phyloP scores from a whole-genome alignment of 2,329 filamentous ascomycete genomes.

The Metarhizium album region DNA sequence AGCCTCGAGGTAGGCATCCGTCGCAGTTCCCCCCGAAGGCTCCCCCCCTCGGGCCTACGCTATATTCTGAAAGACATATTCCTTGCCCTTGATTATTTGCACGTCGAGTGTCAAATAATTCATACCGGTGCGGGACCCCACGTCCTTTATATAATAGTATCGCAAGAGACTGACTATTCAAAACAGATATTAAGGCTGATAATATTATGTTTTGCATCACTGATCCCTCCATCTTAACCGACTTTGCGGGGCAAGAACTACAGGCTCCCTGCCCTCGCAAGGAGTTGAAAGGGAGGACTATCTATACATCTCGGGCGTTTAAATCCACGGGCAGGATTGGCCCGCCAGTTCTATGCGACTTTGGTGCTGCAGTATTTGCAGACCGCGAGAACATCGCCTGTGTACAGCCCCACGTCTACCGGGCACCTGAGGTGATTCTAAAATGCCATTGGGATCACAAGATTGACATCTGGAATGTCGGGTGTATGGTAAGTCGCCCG shows the following conservation, averaged over 20 bases:
- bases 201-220: constrained; percentile 34
- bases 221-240: constrained; percentile 12
- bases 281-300: constrained; percentile 24
- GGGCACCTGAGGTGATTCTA: constrained; percentile 36
- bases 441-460: constrained; percentile 32
- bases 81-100: constrained; percentile 33
- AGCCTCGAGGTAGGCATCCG: constrained; percentile 27
- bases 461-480: constrained; percentile 42
- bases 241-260: constrained; percentile 29
- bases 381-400: constrained; percentile 21
- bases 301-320: constrained; percentile 32
- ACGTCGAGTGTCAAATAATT: constrained; percentile 32
- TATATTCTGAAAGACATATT: constrained; percentile 28
- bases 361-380: constrained; percentile 33
- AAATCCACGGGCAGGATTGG: constrained; percentile 20
- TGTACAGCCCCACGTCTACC: constrained; percentile 29
- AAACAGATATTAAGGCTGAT: constrained; percentile 32
- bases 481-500: constrained; percentile 41
- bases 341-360: constrained; percentile 34
- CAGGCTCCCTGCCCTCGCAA: constrained; percentile 31
- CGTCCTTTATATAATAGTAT: background rate
- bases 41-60: constrained; percentile 24
- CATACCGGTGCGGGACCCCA: constrained; percentile 39
- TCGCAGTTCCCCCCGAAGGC: constrained; percentile 26
- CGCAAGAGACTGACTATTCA: no score